phyloP scores from a whole-genome alignment of 352 stramenopile genomes.

The Globisporangium paroecandrum region DNA sequence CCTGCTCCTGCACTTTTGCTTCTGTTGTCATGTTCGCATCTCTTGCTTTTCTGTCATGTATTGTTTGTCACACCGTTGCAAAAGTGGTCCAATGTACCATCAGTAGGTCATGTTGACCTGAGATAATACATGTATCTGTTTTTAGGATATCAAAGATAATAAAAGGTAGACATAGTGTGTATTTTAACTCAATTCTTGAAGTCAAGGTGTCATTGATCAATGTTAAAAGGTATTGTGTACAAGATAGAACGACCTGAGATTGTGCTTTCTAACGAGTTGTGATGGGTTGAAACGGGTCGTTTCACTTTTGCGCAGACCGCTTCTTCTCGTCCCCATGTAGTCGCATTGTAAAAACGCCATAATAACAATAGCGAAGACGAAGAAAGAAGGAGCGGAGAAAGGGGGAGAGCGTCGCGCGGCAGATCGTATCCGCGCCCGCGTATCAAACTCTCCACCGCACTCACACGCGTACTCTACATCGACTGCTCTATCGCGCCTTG shows the following conservation, averaged over 20 bases:
- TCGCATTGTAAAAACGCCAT: constrained; percentile 9
- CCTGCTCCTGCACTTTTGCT: not conserved
- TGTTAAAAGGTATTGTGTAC: not conserved
- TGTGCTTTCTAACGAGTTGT: not conserved
- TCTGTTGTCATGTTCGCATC: not conserved
- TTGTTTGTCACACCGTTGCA: not conserved
- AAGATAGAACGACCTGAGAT: not conserved
- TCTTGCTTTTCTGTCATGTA: not conserved
- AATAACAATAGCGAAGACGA: not conserved
- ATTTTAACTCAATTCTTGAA: too few species aligned
- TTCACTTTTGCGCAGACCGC: not conserved
- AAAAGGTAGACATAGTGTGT: too few species aligned
- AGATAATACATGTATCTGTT: not conserved
- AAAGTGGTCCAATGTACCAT: not conserved
- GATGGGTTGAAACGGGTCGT: constrained; percentile 7
- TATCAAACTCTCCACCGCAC: not conserved
- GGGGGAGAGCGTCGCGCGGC: not conserved
- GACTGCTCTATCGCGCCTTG: too few species aligned
- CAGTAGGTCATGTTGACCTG: not conserved
- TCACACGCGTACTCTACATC: not conserved
- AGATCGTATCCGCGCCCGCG: not conserved
- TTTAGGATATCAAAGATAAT: too few species aligned
- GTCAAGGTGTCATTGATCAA: too few species aligned
- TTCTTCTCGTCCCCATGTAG: constrained; percentile 1
- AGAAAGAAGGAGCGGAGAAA: constrained; percentile 9